Base-by-base conservation (phyloP, 257 asterid genomes). In the Gardenia jasminoides region DNA sequence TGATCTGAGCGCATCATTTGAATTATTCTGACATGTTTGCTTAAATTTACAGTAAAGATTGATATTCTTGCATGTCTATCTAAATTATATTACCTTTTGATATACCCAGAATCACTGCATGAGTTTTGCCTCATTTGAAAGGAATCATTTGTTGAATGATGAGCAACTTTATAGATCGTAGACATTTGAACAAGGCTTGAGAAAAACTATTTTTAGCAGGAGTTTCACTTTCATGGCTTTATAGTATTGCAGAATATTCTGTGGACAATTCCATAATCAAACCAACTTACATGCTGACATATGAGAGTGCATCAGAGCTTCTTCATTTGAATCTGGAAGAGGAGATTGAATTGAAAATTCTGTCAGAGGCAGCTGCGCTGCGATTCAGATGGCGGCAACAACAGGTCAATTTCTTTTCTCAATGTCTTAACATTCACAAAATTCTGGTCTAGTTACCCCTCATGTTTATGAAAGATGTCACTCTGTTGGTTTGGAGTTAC, bases 251-350 rank as follows among this genome's bases (percentile, higher is more conserved):
- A 85, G 99, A 95, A 84, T 93, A 92, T 87, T 81, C 85, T 0
- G 94, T 95, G 86, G 99, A 95, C 50, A 95, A 93, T 86, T 88
- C 99, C 67, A 54, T 92, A 72, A 92, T 95, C 88, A 92, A 84
- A 82, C 99, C 99, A 31, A 96, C 99, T 36, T 93, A 96, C 87
- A 93, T 96, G 99, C 88, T 96, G 74, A 96, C 98, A 4, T 96
- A 96, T 84, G 98, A 96, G 91, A 96, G 94, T 76, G 99, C 99
- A 62, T 84, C 96, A 54, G 98, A 93, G 89, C 99, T 95, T 74
- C 97, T 95, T 71, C 92, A 91, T 87, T 80, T 93, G 87, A 92
- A 93, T 90, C 92, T 96, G 77, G 92, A 90, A 85, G 98, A 93
- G 89, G 99, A 96, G 89, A 76, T 82, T 80, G 99, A 93, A 82